These are phyloP conservation scores for Stemphylium vesicarium DNA, from an alignment of 2,329 filamentous ascomycete species.

Conservation along the genomic window DNA sequence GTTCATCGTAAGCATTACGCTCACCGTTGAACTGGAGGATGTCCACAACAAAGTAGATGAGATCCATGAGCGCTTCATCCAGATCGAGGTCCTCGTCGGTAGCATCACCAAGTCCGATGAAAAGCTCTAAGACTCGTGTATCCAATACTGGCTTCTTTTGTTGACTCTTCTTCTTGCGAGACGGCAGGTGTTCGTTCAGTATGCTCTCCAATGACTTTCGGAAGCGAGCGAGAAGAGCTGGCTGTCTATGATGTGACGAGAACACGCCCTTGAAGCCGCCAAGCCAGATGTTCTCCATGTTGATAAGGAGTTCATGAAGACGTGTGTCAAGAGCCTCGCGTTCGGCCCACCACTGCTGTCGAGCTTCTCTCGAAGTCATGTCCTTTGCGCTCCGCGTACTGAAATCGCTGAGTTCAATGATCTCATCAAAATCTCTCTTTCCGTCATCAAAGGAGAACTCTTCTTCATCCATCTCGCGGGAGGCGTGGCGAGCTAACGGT, in stretches of 20 bases:
- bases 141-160: constrained; percentile 62
- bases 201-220: constrained; percentile 78
- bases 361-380: constrained; percentile 75
- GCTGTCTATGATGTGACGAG: constrained; percentile 70
- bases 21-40: constrained; percentile 97
- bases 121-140: constrained; percentile 79
- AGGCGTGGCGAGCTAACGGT: constrained; percentile 81
- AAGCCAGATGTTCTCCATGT: constrained; percentile 92
- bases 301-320: constrained; percentile 77
- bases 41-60: constrained; percentile 95
- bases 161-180: constrained; percentile 68
- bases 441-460: constrained; percentile 85
- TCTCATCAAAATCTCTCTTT: constrained; percentile 78
- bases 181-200: constrained; percentile 84
- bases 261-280: constrained; percentile 96
- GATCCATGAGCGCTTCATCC: constrained; percentile 87
- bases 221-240: constrained; percentile 74
- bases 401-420: constrained; percentile 81
- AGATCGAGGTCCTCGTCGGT: constrained; percentile 72
- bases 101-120: constrained; percentile 81
- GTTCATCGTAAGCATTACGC: constrained; percentile 94
- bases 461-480: constrained; percentile 78
- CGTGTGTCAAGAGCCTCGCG: constrained; percentile 79
- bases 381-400: constrained; percentile 78
- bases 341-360: constrained; percentile 87